phyloP scores from a whole-genome alignment of 805 yeast genomes.

The Candida suzukii region DNA sequence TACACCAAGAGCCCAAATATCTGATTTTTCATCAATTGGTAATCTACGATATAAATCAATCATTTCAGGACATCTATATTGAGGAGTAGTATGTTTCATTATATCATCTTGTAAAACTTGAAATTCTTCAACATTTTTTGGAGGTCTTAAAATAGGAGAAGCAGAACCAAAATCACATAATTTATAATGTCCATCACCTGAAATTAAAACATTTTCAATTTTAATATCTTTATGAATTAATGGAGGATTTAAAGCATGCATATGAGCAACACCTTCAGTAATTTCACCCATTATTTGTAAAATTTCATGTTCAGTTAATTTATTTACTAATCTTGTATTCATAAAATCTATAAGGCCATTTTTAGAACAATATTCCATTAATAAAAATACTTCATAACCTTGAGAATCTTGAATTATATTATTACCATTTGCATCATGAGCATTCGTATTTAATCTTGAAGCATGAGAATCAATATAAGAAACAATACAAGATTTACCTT shows the following conservation, averaged over 20 bases:
- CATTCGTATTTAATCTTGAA: slow-evolving; percentile 42
- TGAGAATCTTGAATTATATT: slow-evolving; percentile 13
- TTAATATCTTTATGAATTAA: slow-evolving; percentile 75
- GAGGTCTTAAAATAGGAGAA: slow-evolving; percentile 55
- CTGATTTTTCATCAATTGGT: slow-evolving; percentile 77
- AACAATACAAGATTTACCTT: slow-evolving; percentile 75
- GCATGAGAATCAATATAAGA: slow-evolving; percentile 95
- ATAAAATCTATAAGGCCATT: slow-evolving; percentile 75
- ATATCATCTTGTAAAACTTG: slow-evolving; percentile 58
- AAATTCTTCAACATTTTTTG: slow-evolving; percentile 54
- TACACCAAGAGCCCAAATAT: slow-evolving; percentile 81
- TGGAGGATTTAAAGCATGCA: slow-evolving; percentile 69
- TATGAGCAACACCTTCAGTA: slow-evolving; percentile 67
- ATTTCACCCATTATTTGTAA: slow-evolving; percentile 62
- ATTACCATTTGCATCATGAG: background rate
- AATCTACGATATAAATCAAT: slow-evolving; percentile 59
- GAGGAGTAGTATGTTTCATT: slow-evolving; percentile 77
- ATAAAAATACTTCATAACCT: slow-evolving; percentile 70
- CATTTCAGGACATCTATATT: slow-evolving; percentile 83
- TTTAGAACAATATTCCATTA: slow-evolving; percentile 75
- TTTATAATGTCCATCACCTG: slow-evolving; percentile 52
- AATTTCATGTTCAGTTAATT: slow-evolving; percentile 63
- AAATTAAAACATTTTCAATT: slow-evolving; percentile 71
- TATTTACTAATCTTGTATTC: slow-evolving; percentile 62
- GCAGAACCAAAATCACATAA: slow-evolving; percentile 83